A percentile compares a stretch with the other conserved stretches of the same genome.
Evolutionary conservation across 106 monocot genomes (phyloP).

Genomic region (Chionographis japonica): DNA sequence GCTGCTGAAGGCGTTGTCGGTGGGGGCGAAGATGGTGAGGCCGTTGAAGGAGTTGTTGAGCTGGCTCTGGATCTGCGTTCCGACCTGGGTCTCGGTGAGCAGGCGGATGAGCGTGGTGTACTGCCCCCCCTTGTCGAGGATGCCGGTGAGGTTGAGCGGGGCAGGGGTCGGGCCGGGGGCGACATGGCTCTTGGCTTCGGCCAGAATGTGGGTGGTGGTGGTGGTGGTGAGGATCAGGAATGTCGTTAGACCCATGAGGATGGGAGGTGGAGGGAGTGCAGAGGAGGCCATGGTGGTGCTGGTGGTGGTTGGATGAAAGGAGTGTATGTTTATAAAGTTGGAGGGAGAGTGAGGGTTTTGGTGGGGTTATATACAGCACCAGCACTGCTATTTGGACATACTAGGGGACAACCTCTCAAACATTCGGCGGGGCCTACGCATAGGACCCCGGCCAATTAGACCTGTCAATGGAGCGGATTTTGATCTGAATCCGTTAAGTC

Average conservation of each 20-base stretch:
- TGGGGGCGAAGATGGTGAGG: conserved; percentile 79
- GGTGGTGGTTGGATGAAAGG: not conserved
- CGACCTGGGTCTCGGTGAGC: conserved; percentile 53
- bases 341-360: not conserved
- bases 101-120: conserved; percentile 49
- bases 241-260: not conserved
- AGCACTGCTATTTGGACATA: too few species aligned
- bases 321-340: not conserved
- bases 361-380: too few species aligned
- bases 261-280: not conserved
- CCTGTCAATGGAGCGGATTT: too few species aligned
- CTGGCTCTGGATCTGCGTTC: conserved; percentile 44
- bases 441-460: too few species aligned
- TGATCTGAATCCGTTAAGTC: too few species aligned
- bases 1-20: conserved; percentile 64
- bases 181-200: not conserved
- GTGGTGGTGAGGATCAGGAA: not conserved
- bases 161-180: conserved; percentile 16
- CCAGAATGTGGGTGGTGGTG: not conserved
- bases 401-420: too few species aligned
- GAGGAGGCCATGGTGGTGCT: conserved; percentile 2
- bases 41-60: conserved; percentile 66
- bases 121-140: conserved; percentile 54
- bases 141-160: conserved; percentile 30
- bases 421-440: too few species aligned